These are phyloP conservation scores for Periconia macrospinosa DNA, from an alignment of 2,329 filamentous ascomycete genomes.

Conservation along the genomic window DNA sequence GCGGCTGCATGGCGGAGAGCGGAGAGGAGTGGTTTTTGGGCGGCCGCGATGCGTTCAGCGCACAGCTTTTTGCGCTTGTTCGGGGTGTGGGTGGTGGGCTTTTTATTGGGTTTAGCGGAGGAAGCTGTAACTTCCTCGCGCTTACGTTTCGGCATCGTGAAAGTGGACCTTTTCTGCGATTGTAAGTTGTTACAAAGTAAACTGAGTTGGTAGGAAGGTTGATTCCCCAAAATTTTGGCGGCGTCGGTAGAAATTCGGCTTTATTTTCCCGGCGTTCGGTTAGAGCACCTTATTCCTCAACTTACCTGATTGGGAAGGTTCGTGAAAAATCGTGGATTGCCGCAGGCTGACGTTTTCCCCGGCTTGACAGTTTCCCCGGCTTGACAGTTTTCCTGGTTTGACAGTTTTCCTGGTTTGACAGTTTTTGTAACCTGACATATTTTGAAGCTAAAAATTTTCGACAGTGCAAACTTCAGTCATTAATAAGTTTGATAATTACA, in stretches of 20 bases:
- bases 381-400: too few relatives aligned
- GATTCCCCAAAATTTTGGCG: too few relatives aligned
- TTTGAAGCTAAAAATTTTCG: too few relatives aligned
- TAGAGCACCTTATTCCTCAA: background rate
- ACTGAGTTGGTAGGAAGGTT: too few relatives aligned
- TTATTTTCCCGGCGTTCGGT: background rate
- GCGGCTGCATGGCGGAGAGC: constrained; percentile 74
- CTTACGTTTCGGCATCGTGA: constrained; percentile 40
- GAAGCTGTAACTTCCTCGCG: constrained; percentile 17
- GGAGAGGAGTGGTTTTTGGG: constrained; percentile 60
- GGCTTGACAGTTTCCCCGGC: too few relatives aligned
- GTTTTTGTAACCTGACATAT: too few relatives aligned
- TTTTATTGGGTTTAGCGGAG: constrained; percentile 1
- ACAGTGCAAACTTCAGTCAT: too few relatives aligned
- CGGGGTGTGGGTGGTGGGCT: constrained; percentile 6
- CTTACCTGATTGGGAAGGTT: background rate
- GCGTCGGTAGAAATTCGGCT: too few relatives aligned
- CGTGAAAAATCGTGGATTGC: background rate
- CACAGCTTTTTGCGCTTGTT: constrained; percentile 26
- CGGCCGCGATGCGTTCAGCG: constrained; percentile 52
- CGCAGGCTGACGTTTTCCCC: background rate
- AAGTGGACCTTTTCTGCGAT: background rate
- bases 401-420: too few relatives aligned
- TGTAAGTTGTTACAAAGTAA: background rate
- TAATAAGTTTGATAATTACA: too few relatives aligned